These are phyloP conservation scores for Xylaria sp. DNA, from an alignment of 2,329 filamentous ascomycete genomes.

Conservation along the genomic window DNA sequence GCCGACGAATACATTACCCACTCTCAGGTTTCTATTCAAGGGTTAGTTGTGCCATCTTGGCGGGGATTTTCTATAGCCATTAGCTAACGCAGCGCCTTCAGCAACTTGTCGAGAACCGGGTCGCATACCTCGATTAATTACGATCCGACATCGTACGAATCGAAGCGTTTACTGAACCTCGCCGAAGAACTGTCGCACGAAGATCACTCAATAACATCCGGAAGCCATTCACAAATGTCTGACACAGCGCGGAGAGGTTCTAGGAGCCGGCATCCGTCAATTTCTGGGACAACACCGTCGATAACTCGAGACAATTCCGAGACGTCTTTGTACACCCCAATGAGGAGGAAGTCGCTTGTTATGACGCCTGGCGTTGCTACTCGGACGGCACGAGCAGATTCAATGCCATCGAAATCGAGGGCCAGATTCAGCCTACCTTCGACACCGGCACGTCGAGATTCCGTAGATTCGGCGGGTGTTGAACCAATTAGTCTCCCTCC, in stretches of 20 bases:
- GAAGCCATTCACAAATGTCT: conserved; percentile 39
- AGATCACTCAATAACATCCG: conserved; percentile 39
- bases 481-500: conserved; percentile 29
- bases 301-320: conserved; percentile 51
- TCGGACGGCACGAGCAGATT: conserved; percentile 21
- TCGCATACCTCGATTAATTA: conserved; percentile 47
- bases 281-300: conserved; percentile 28
- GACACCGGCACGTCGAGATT: conserved; percentile 28
- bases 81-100: conserved; percentile 12
- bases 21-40: conserved; percentile 13
- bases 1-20: conserved; percentile 21
- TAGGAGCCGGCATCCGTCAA: conserved; percentile 31
- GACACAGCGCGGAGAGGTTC: conserved; percentile 42
- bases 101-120: conserved; percentile 38
- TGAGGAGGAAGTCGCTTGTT: conserved; percentile 35
- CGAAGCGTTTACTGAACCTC: conserved; percentile 47
- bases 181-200: conserved; percentile 40
- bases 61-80: neutral
- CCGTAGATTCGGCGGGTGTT: conserved; percentile 21
- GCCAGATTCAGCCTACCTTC: conserved; percentile 28
- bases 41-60: conserved; percentile 12
- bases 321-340: conserved; percentile 35
- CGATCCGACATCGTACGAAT: conserved; percentile 49
- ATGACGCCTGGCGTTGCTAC: conserved; percentile 38
- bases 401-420: conserved; percentile 14